These are phyloP conservation scores for Populus euphratica DNA, from an alignment of 345 rosid genomes.

Conservation along the genomic window DNA sequence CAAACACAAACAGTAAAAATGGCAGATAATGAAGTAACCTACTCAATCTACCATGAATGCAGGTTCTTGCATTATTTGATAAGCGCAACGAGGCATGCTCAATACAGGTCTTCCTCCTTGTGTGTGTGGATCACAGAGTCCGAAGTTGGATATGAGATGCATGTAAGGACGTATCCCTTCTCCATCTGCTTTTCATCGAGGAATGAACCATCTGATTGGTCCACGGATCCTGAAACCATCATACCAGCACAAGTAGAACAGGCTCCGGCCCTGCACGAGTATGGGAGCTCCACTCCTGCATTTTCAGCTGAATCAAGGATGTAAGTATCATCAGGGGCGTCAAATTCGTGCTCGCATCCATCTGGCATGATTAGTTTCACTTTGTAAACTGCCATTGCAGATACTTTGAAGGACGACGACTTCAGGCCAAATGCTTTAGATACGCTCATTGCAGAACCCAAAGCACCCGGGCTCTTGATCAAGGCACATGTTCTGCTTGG, in stretches of 20 bases:
- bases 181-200: conserved; percentile 21
- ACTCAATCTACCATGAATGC: neutral
- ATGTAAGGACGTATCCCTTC: conserved; percentile 24
- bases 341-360: conserved; percentile 22
- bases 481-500: neutral
- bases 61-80: neutral
- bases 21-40: neutral
- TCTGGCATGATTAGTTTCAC: conserved; percentile 25
- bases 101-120: conserved; percentile 28
- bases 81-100: neutral
- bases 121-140: conserved; percentile 27
- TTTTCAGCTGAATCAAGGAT: conserved; percentile 26
- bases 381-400: conserved; percentile 24
- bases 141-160: conserved; percentile 22
- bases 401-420: conserved; percentile 37
- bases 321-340: conserved; percentile 23
- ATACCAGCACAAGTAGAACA: conserved; percentile 34
- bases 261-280: conserved; percentile 29
- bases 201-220: conserved; percentile 28
- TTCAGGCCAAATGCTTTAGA: conserved; percentile 35
- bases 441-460: conserved; percentile 24
- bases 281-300: conserved; percentile 32
- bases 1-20: neutral
- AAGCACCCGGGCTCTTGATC: conserved; percentile 18
- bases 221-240: conserved; percentile 13